A percentile compares a stretch with the other conserved stretches of the same genome.
phyloP scores from a whole-genome alignment of 495 filamentous ascomycete species.

The Glonium stellatum region DNA sequence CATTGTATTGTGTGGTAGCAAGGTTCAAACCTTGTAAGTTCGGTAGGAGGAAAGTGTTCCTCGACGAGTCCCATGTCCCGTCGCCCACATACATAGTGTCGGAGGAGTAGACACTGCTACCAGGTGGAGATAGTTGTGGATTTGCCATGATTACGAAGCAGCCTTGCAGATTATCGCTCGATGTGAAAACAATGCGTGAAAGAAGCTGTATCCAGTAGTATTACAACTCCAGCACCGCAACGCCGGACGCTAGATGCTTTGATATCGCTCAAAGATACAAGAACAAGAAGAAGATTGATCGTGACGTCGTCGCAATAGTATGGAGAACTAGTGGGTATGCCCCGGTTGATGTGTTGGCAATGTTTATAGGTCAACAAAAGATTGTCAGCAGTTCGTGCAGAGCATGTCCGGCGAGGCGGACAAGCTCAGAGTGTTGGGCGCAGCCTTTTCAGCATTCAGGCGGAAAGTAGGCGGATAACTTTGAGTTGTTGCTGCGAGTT shows the following conservation, averaged over 20 bases:
- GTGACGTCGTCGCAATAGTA: constrained; percentile 24
- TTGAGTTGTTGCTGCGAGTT: no score
- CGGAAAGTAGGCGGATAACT: not conserved
- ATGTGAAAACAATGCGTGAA: not conserved
- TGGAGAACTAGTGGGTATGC: constrained; percentile 2
- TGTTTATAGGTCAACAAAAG: constrained; percentile 10
- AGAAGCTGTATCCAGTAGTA: not conserved
- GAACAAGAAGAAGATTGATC: constrained; percentile 1
- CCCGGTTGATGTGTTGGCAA: constrained; percentile 22
- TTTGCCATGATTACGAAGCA: constrained; percentile 17
- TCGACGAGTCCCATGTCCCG: constrained; percentile 79
- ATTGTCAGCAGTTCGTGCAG: constrained; percentile 2
- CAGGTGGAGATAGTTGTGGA: constrained; percentile 58
- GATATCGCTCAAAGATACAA: not conserved
- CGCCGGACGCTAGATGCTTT: not conserved
- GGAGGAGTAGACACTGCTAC: constrained; percentile 75
- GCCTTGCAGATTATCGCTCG: not conserved
- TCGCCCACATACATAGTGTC: constrained; percentile 81
- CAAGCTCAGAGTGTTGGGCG: constrained; percentile 11
- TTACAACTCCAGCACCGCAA: constrained; percentile 10
- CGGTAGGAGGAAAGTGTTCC: constrained; percentile 81
- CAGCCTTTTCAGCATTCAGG: constrained; percentile 2
- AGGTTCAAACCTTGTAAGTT: constrained; percentile 83
- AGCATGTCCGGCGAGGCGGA: constrained; percentile 20
- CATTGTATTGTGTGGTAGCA: constrained; percentile 93